Evolutionary conservation across 352 stramenopile genomes (phyloP), one percentile per base, ranked within the genome.

Genomic region (Phytopythium ostracodes): DNA sequence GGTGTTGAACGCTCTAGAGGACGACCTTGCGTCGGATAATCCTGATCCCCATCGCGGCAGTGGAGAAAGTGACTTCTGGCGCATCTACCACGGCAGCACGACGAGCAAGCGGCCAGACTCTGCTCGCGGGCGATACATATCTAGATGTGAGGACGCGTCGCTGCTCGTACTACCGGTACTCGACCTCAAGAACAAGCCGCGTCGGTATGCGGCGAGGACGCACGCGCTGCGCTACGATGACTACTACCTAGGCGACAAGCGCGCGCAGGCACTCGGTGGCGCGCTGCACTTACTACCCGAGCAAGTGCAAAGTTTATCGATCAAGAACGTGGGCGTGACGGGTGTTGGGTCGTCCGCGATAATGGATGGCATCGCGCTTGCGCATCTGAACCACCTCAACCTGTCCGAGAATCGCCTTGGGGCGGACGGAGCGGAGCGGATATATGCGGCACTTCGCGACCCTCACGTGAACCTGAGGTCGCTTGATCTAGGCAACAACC

Each of bases 161-260:
- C 49, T 92, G 54, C 57, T 92, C n/a, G 79, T 89, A 36, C 68
- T 92, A 0, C 83, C 83, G 0, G 73, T 89, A 20, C 70, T 92
- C 14, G 80, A 90, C 50, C 62, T 92, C 4, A 56, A 56, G 51
- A 84, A 79, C 44, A 64, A 72, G 25, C 49, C 73, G 9, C 72
- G 59, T 1, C 70, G 79, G 8, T 89, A 88, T 38, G 75, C 89
- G 31, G 52, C 44, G 29, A 59, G 60, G 20, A 71, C 59, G 0
- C 78, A 81, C 38, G 55, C 70, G 8, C 72, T 92, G 15, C 63
- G 71, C 0, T 92, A 84, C 44, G 76, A 85, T 64, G 89, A 92
- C 60, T 92, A 90, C 59, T 92, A 85, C 63, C 84, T 92, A 55
- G 80, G 83, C 10, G 80, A 90, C 58, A 74, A 84, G 47, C 76